Base-by-base conservation (phyloP, 1,284 basidiomycete genomes). In the Boletellus dicymbophilus region DNA sequence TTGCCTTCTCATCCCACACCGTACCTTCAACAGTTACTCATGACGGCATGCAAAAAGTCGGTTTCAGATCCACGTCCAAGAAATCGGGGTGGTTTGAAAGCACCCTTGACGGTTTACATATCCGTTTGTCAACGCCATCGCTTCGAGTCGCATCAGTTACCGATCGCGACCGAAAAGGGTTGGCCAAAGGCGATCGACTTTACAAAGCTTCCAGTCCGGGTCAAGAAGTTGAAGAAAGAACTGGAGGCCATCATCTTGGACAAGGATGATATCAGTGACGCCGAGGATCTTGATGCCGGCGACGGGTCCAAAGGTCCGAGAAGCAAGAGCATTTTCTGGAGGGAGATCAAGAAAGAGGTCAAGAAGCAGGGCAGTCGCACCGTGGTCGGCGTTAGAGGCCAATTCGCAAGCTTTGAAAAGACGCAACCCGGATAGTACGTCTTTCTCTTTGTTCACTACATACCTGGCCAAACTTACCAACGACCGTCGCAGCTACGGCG, bases 351-450 rank as follows among this genome's bases (percentile, higher is more conserved):
- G 62, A 72, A 73, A 45, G 83, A 84, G 51, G 72, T 90, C 30
- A 78, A 78, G 62, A 70, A 71, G 56, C 80, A 82, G 46, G 89
- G 89, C 0, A 75, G 78, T 23, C 77, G 81, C 38, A 79, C 79
- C n/a, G 80, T 80, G 12, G 75, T 79, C 3, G 83, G 88, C 27
- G 77, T 89, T 41, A 78, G 75, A 39, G 87, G 80, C 2, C 89
- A 91, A 59, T 88, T 89, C 58, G 75, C 80, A 23, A 87, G 72
- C 57, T 92, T 92, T 59, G 79, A 88, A 58, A 88, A 82, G 69
- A 80, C 81, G 2, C 88, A 90, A 57, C 87, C 89, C 33, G 89
- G 90, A 72, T 92, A 92, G 90, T 92, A 61, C 72, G 89, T 72
- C 15, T 68, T 22, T 37, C 18, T 46, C 18, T 39, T 41, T 52